Evolutionary conservation across 164 flowering plant species (phyloP).

Genomic region (Vitis vinifera): ASM3070453v1 NC_081820.1:27165001-27165500

Average conservation of each 20-base stretch:
- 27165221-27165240: conserved; percentile 55
- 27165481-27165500: no score
- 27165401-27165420: conserved; percentile 3
- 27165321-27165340: conserved; percentile 20
- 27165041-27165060: conserved; percentile 56
- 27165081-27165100: conserved; percentile 49
- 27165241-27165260: conserved; percentile 49
- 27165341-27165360: conserved; percentile 12
- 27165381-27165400: conserved; percentile 7
- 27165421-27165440: conserved; percentile 9
- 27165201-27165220: conserved; percentile 75
- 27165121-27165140: conserved; percentile 44
- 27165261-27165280: not conserved
- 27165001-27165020: conserved; percentile 13
- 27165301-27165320: conserved; percentile 1
- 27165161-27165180: conserved; percentile 63
- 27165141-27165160: conserved; percentile 52
- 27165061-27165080: conserved; percentile 48
- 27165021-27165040: conserved; percentile 57
- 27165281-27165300: conserved; percentile 9
- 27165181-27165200: conserved; percentile 69
- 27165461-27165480: no score
- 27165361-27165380: conserved; percentile 16
- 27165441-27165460: not conserved
- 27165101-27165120: conserved; percentile 59